Base-by-base conservation (phyloP, 2,329 filamentous ascomycete species). In the Fusarium citri region DNA sequence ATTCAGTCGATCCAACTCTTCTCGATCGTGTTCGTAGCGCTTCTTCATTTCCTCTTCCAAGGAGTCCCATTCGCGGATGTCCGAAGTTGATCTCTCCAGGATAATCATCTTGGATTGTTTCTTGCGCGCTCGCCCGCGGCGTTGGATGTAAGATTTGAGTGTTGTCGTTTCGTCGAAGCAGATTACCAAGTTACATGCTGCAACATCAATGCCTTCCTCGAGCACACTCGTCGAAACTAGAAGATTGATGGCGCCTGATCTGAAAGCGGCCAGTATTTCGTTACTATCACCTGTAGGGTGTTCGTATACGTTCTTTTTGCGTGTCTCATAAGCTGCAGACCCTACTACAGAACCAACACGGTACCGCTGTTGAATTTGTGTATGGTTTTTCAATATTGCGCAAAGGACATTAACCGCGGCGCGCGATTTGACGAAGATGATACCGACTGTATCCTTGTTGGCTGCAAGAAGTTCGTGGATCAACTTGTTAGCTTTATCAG, bases 1-100 rank as follows among this genome's bases (percentile, higher is more conserved):
- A 48, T 83, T 75, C 0, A 88, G 76, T 16, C 82, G 75, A 22
- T 83, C 74, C 1, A 85, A 75, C 53, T 85, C 78, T 23, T 90
- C 83, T 64, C 85, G 77, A 8, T 94, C 88, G 46, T 92, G 86
- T 65, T 90, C 85, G 72, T 93, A 97, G 0, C 86, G 84, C 48
- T 80, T 76, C 71, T 89, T 92, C 91, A 97, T 94, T n/a, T 88
- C 82, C 5, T 83, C 77, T 76, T 98, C 95, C 18, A 96, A 82
- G 0, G 77, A 74, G 26, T 88, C 81, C 91, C 93, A 97, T 26
- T 86, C 83, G 5, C 77, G 66, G 4, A 78, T 66, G 11, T 74
- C 67, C 5, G 72, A 59, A 2, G 67, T 72, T 1, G 75, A 75
- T 7, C 69, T 64, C 10, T 81, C 78, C 5, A 82, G 65, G 8